Percentiles rank a stretch among this genome's conserved stretches.
phyloP scores from a whole-genome alignment of 495 filamentous ascomycete species.

The Cairneyella variabilis region DNA sequence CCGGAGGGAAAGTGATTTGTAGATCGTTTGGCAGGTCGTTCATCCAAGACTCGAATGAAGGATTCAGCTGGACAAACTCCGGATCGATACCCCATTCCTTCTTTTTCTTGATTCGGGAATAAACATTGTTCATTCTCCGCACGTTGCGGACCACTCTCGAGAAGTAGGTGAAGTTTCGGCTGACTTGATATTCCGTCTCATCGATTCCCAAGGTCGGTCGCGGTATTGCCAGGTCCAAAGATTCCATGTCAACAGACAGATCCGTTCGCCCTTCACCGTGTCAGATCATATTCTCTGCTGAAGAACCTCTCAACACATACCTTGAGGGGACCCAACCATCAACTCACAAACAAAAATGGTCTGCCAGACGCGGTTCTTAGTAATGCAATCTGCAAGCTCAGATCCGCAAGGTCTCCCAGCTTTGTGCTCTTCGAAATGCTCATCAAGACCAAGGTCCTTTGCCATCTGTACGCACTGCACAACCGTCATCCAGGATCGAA shows the following conservation, averaged over 20 bases:
- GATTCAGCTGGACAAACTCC: constrained; percentile 73
- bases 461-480: constrained; percentile 90
- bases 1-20: constrained; percentile 70
- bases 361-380: constrained; percentile 90
- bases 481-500: constrained; percentile 95
- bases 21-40: constrained; percentile 74
- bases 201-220: constrained; percentile 63
- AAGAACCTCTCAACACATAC: constrained; percentile 27
- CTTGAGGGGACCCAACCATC: constrained; percentile 95
- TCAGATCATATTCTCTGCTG: constrained; percentile 28
- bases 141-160: constrained; percentile 74
- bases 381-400: constrained; percentile 67
- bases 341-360: constrained; percentile 80
- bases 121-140: constrained; percentile 68
- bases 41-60: constrained; percentile 70
- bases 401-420: constrained; percentile 66
- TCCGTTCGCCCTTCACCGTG: constrained; percentile 68
- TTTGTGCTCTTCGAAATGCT: constrained; percentile 76
- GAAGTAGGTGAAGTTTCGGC: constrained; percentile 80
- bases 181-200: constrained; percentile 70
- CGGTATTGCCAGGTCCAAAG: constrained; percentile 72
- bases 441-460: constrained; percentile 86
- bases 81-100: constrained; percentile 91
- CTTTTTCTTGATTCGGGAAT: constrained; percentile 69
- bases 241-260: constrained; percentile 67